A percentile compares a stretch with the other conserved stretches of the same genome.
These are phyloP conservation scores for Chaetoceros tenuissimus DNA, from an alignment of 108 stramenopile species.

Conservation along the genomic window DNA sequence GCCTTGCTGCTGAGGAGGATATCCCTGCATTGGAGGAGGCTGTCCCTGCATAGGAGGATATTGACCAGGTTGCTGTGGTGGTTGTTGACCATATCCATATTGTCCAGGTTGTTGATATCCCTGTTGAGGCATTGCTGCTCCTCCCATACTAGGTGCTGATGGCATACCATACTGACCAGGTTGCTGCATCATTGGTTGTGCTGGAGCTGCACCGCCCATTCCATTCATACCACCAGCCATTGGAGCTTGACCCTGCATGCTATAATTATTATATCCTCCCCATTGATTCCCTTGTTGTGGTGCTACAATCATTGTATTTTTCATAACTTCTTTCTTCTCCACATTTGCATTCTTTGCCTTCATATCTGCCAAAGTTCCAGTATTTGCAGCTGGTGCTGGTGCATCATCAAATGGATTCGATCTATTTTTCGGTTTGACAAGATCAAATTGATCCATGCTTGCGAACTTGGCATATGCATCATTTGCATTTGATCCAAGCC, in stretches of 20 bases:
- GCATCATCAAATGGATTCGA: slow-evolving; percentile 43
- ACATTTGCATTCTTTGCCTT: slow-evolving; percentile 37
- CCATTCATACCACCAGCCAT: background rate
- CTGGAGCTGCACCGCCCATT: background rate
- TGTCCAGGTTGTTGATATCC: background rate
- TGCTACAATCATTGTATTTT: slow-evolving; percentile 20
- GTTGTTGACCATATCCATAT: background rate
- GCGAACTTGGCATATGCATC: slow-evolving; percentile 54
- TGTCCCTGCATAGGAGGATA: too few relatives aligned
- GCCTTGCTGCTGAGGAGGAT: too few relatives aligned
- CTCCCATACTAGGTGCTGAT: background rate
- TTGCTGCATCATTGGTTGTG: too few relatives aligned
- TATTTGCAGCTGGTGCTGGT: slow-evolving; percentile 21
- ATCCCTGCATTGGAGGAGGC: too few relatives aligned
- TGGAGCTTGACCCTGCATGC: background rate
- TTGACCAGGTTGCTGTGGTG: background rate
- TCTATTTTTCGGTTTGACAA: slow-evolving; percentile 29
- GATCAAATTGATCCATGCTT: slow-evolving; percentile 49
- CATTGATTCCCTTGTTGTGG: background rate
- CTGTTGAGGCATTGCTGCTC: background rate
- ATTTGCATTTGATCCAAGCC: slow-evolving; percentile 38
- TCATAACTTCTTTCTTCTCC: slow-evolving; percentile 29
- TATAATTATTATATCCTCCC: background rate
- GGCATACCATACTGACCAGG: background rate
- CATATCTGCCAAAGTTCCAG: slow-evolving; percentile 65